These are phyloP conservation scores for Funneliformis geosporum DNA, from an alignment of 192 early-diverging fungal species.

Conservation along the genomic window DNA sequence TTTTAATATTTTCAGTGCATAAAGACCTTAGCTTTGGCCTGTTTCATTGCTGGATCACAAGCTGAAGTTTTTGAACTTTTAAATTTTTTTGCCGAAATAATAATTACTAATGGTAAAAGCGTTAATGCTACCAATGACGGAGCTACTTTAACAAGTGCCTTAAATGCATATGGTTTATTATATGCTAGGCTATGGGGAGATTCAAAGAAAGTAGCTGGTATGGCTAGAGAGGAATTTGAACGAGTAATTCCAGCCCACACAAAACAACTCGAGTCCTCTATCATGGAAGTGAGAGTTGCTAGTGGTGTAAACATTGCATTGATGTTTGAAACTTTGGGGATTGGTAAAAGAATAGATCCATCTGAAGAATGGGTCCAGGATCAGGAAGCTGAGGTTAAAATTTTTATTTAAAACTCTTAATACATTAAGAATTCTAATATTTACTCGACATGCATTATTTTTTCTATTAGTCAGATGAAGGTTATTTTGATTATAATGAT, in stretches of 20 bases:
- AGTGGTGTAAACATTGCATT: constrained; percentile 75
- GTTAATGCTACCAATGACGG: constrained; percentile 40
- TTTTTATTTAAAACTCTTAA: neutral
- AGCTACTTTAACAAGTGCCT: constrained; percentile 35
- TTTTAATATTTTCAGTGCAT: constrained; percentile 39
- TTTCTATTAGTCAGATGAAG: constrained; percentile 2
- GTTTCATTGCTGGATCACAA: constrained; percentile 46
- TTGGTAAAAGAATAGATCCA: constrained; percentile 35
- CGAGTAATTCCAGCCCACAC: constrained; percentile 53
- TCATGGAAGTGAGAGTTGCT: constrained; percentile 65
- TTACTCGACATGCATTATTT: neutral
- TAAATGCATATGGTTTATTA: constrained; percentile 41
- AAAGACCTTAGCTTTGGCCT: constrained; percentile 37
- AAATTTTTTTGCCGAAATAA: constrained; percentile 42
- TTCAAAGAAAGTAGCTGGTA: constrained; percentile 34
- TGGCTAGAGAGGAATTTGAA: constrained; percentile 43
- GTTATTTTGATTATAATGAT: constrained; percentile 48
- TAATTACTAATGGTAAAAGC: constrained; percentile 35
- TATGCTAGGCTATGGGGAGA: constrained; percentile 42
- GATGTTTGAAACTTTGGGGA: constrained; percentile 60
- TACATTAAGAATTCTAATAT: neutral
- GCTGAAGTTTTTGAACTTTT: constrained; percentile 42
- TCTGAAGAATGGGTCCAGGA: constrained; percentile 35
- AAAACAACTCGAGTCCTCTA: constrained; percentile 54
- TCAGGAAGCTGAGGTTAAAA: constrained; percentile 23